A percentile compares a stretch with the other conserved stretches of the same genome.
Evolutionary conservation across 2,329 filamentous ascomycete species (phyloP).

Genomic region (Macrophomina tecta): DNA sequence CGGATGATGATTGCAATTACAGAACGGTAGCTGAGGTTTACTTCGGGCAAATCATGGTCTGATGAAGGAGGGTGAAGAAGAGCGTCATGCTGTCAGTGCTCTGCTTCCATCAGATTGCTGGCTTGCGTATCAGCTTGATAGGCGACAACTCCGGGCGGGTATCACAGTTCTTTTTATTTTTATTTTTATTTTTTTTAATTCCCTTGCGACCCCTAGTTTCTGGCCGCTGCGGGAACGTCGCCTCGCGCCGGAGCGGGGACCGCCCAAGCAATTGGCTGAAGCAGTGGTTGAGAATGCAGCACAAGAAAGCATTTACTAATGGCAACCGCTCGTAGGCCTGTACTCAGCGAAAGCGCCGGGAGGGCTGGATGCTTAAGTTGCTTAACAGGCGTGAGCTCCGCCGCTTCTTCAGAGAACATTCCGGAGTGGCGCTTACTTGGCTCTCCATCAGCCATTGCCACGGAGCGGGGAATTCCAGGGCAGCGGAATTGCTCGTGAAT

Average conservation of each 20-base stretch:
- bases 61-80: background rate
- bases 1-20: slow-evolving; percentile 2
- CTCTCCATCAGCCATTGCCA: background rate
- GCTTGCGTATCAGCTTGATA: slow-evolving; percentile 13
- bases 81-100: background rate
- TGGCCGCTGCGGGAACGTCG: background rate
- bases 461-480: background rate
- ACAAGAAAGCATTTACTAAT: slow-evolving; percentile 8
- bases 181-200: no score
- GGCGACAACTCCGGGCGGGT: background rate
- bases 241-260: slow-evolving; percentile 6
- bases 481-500: background rate
- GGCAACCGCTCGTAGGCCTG: slow-evolving; percentile 4
- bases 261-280: background rate
- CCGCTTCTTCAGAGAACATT: background rate
- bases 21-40: background rate
- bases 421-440: background rate
- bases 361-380: background rate
- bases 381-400: background rate
- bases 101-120: background rate
- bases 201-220: background rate
- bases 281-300: background rate
- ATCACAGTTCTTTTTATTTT: background rate
- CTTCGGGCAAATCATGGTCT: background rate
- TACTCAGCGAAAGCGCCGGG: slow-evolving; percentile 10